phyloP scores from a whole-genome alignment of 208 protist species.

The Trypanosoma congolense region DNA sequence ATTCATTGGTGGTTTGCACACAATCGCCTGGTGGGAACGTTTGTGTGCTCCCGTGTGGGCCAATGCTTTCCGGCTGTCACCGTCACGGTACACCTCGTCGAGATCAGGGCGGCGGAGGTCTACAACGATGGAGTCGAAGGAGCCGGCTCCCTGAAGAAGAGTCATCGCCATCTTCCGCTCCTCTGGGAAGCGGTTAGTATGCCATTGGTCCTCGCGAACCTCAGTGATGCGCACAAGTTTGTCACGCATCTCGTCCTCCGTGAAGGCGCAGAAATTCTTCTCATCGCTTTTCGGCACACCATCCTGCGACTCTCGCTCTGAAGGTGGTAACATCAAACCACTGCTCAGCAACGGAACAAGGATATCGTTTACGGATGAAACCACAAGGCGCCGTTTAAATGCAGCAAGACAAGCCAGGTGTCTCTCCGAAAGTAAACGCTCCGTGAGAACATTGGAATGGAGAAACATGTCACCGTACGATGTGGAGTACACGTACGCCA shows the following conservation, averaged over 20 bases:
- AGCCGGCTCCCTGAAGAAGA: slow-evolving; percentile 6
- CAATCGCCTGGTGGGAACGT: slow-evolving; percentile 12
- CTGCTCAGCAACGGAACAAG: slow-evolving; percentile 19
- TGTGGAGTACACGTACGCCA: slow-evolving; percentile 25
- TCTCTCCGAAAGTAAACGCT: slow-evolving; percentile 13
- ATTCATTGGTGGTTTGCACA: slow-evolving; percentile 8
- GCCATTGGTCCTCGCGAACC: slow-evolving; percentile 8
- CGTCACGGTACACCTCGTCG: not conserved
- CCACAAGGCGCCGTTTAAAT: slow-evolving; percentile 14
- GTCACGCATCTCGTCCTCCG: slow-evolving; percentile 13
- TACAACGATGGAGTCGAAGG: slow-evolving; percentile 20
- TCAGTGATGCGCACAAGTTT: slow-evolving; percentile 6
- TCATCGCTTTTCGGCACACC: not conserved
- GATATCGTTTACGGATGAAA: slow-evolving; percentile 19
- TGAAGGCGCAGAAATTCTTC: slow-evolving; percentile 9
- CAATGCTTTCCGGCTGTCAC: not conserved
- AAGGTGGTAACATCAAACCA: slow-evolving; percentile 14
- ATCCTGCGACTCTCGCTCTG: not conserved
- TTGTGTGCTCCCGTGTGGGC: slow-evolving; percentile 2
- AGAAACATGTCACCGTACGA: slow-evolving; percentile 43
- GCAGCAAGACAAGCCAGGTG: slow-evolving; percentile 13
- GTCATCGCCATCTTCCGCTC: slow-evolving; percentile 12
- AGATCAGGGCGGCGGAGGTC: slow-evolving; percentile 4
- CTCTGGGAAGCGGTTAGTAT: slow-evolving; percentile 3
- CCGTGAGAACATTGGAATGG: slow-evolving; percentile 18